Evolutionary conservation across 352 stramenopile species (phyloP), one percentile per base, ranked within the genome.

Genomic region (Globisporangium paddicum): DNA sequence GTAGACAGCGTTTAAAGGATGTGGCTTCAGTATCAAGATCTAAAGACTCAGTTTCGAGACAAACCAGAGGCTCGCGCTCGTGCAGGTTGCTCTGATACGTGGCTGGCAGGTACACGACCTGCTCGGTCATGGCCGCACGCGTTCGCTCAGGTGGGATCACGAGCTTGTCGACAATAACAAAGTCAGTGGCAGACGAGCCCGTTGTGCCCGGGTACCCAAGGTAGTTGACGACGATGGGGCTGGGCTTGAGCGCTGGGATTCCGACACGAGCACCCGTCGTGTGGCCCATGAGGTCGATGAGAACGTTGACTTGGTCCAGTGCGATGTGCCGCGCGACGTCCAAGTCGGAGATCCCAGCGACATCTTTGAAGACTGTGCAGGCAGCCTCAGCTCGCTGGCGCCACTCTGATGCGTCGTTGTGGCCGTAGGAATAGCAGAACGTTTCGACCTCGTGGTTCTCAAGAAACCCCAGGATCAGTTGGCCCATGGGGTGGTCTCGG

Each of bases 61-160:
- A 63, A 19, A 14, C 21, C 38, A 52, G 57, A 0, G 57, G 57
- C 37, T 63, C 47, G 9, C 30, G 52, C 2, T 90, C 78, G 55
- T 89, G 96, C 28, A 85, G 63, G 64, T 98, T 98, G n/a, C 77
- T 82, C 73, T 98, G 93, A 62, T 98, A 98, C 21, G 75, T 84
- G 59, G 88, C 63, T 0, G 93, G 93, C 7, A 98, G 65, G 51
- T 96, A 96, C n/a, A 97, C 73, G 19, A 96, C 34, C 9, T 81
- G 80, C 62, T 98, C 93, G 0, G 73, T 90, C 68, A 94, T 88
- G 26, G 68, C 71, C 5, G 54, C 6, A 0, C 50, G 60, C 18
- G 68, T 81, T 9, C 56, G 37, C 62, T 82, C 84, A 2, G 86
- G 84, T 0, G 87, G 78, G 30, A 90, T 42, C 0, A 96, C 74